Evolutionary conservation across 257 asterid genomes (phyloP).

Genomic region (Solanum etuberosum): DNA sequence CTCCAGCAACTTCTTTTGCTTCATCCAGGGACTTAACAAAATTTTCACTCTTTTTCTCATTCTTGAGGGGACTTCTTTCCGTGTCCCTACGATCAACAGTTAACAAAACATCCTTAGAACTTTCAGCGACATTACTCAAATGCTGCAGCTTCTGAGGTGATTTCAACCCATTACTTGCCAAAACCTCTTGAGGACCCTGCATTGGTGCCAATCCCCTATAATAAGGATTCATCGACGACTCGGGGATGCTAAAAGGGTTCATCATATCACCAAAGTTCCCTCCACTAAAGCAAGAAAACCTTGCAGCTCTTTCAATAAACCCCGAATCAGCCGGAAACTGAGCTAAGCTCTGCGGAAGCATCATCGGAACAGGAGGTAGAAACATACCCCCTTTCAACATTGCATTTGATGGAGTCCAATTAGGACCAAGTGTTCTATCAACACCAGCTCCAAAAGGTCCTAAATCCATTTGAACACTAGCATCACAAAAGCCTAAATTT

Average conservation of each 20-base stretch:
- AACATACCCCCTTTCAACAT: slow-evolving; percentile 50
- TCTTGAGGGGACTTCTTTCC: slow-evolving; percentile 38
- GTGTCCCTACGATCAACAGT: slow-evolving; percentile 12
- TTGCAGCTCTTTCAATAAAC: slow-evolving; percentile 82
- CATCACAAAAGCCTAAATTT: slow-evolving; percentile 44
- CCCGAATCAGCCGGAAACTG: slow-evolving; percentile 79
- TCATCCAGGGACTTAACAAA: slow-evolving; percentile 28
- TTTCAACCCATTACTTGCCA: slow-evolving; percentile 19
- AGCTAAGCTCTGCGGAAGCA: slow-evolving; percentile 51
- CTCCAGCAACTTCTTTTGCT: slow-evolving; percentile 28
- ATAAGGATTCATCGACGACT: slow-evolving; percentile 24
- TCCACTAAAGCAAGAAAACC: slow-evolving; percentile 78
- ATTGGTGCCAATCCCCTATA: slow-evolving; percentile 24
- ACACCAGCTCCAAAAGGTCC: slow-evolving; percentile 19
- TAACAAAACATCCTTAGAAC: slow-evolving; percentile 21
- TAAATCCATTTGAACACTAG: slow-evolving; percentile 20
- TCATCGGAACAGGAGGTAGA: slow-evolving; percentile 36
- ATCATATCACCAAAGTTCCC: slow-evolving; percentile 53
- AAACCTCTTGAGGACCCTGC: slow-evolving; percentile 36
- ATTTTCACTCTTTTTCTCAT: slow-evolving; percentile 32
- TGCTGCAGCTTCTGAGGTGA: slow-evolving; percentile 2
- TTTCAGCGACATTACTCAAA: slow-evolving; percentile 22
- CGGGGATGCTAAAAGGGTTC: slow-evolving; percentile 32
- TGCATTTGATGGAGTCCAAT: slow-evolving; percentile 33
- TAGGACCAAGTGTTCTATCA: slow-evolving; percentile 16